Conservation (phyloP, 202 grass and related monocot genomes). For the Setaria viridis region DNA sequence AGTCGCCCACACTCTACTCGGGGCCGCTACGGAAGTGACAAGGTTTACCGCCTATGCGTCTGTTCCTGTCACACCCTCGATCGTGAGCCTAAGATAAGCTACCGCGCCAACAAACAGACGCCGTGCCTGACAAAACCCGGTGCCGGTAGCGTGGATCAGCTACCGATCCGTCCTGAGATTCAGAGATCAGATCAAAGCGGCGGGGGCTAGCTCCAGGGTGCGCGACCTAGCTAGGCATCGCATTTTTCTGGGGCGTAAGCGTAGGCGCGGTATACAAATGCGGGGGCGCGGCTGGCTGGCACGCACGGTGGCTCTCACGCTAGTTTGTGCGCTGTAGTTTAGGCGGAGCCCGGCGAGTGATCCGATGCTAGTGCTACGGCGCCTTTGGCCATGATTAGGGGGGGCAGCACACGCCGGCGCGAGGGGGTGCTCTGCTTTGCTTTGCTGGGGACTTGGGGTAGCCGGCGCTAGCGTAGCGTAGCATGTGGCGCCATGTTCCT, state of each 20-base stretch:
- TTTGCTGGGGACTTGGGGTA: constrained; percentile 1
- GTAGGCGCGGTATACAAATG: constrained; percentile 22
- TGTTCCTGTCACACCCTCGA: neutral
- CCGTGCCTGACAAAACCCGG: neutral
- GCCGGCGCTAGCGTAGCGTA: neutral
- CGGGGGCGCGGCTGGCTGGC: neutral
- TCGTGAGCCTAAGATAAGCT: neutral
- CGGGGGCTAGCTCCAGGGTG: neutral
- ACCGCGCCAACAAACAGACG: neutral
- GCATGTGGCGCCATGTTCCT: constrained; percentile 47
- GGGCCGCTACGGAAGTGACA: neutral
- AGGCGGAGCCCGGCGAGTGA: constrained; percentile 47
- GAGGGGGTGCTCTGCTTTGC: neutral
- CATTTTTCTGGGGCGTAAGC: neutral
- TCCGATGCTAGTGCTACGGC: constrained; percentile 55
- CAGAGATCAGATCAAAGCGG: constrained; percentile 22
- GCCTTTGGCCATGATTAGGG: constrained; percentile 47
- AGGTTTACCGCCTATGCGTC: neutral
- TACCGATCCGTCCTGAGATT: neutral
- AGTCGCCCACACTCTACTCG: neutral
- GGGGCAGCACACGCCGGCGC: constrained; percentile 18
- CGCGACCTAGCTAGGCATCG: neutral
- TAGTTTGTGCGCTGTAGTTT: constrained; percentile 13
- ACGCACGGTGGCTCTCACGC: neutral
- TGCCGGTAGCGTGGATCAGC: neutral